phyloP scores from a whole-genome alignment of 2,329 filamentous ascomycete species.

The Xylaria sp. region DNA sequence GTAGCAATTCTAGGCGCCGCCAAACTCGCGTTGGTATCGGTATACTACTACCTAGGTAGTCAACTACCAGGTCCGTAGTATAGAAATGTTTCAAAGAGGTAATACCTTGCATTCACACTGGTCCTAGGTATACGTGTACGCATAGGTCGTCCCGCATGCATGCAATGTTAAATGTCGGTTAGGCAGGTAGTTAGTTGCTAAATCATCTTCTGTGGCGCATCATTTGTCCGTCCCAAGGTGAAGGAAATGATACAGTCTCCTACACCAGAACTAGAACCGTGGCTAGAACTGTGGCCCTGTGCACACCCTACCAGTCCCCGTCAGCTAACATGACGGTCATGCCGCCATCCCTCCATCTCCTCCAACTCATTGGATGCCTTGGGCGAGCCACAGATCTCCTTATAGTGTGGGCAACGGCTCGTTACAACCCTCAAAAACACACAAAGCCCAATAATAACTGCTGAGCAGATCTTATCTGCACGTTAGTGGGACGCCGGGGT shows the following conservation, averaged over 20 bases:
- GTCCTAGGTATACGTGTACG: neutral
- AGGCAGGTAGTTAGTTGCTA: neutral
- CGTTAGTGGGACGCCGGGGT: constrained; percentile 16
- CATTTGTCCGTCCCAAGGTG: neutral
- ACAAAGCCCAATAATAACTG: constrained; percentile 9
- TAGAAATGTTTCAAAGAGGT: neutral
- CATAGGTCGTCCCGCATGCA: neutral
- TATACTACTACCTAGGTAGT: neutral
- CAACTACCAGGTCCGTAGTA: neutral
- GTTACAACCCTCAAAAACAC: constrained; percentile 12
- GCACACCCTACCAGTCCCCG: constrained; percentile 25
- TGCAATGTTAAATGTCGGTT: neutral
- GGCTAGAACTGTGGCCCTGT: constrained; percentile 26
- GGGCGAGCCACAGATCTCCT: constrained; percentile 11
- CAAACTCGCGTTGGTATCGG: neutral
- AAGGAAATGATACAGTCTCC: neutral
- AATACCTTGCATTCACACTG: neutral
- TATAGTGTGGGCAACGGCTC: constrained; percentile 3
- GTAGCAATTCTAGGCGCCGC: constrained; percentile 6
- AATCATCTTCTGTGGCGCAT: constrained; percentile 3
- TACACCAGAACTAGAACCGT: neutral
- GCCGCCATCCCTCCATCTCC: constrained; percentile 3
- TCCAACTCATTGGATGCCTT: constrained; percentile 21
- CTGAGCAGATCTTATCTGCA: constrained; percentile 25
- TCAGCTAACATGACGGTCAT: constrained; percentile 5